Base-by-base conservation (phyloP, 2,329 filamentous ascomycete species). In the Pseudogymnoascus sp. region DNA sequence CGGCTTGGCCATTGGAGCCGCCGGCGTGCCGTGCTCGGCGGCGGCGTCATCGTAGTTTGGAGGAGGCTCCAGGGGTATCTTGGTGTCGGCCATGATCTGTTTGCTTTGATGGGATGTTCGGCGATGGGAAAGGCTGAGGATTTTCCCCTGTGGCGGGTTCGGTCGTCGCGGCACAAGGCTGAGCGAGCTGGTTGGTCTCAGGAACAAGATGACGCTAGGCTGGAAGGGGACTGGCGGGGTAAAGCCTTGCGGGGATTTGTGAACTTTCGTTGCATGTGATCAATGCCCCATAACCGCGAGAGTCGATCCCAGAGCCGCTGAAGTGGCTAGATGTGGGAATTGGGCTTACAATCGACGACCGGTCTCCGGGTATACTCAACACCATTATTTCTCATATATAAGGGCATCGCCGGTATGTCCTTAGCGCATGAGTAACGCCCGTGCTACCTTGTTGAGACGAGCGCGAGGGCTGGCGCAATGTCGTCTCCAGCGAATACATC, bases 11-110 rank as follows among this genome's bases (percentile, higher is more conserved):
- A 55, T 28, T 31, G 64, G 60, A 16, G 65, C 63, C 31, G 43
- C 23, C 14, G 23, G 59, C 12, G 43, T 60, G 25, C 18, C 41
- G 18, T 59, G 63, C 43, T 63, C 61, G 3, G 60, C 40, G 31
- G 63, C 61, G 40, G 64, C 61, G 4, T 49, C 61, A 25, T 63
- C 64, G 59, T 66, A 66, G 28, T 43, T 35, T 45, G 63, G 69
- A 43, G 69, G 69, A 23, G 67, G 65, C 40, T 70, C 69, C 11
- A 63, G 58, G 33, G 68, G 45, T 52, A 52, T 52, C 45, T 52
- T 52, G 6, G 25, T 16, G 8, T 52, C 45, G 45, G 25, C 45
- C 45, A 52, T 52, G 45, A 28, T 31, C 16, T 28, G 25, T 49
- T 45, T 52, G 9, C 7, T 52, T 52, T 31, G 25, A 52, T 31